Evolutionary conservation across 208 protist species (phyloP), one percentile per base, ranked within the genome.

Genomic region (Crithidia fasciculata): DNA sequence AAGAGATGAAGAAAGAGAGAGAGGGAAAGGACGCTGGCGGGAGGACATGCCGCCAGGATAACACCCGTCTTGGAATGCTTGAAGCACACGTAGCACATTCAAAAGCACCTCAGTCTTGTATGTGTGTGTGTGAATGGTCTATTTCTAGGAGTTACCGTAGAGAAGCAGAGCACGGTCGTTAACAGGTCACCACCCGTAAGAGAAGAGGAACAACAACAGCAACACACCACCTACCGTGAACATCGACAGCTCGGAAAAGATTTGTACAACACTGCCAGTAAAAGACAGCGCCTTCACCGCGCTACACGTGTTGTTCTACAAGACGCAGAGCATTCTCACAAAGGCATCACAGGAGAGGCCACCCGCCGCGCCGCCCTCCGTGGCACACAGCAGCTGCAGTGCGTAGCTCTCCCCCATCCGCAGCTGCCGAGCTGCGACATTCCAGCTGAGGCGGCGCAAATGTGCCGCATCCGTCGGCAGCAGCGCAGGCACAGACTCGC

Each of bases 391-490:
- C 10, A 37, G 62, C 3, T 72, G 69, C 18, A 81, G 53, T 10
- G 60, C 76, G 52, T 62, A 60, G 19, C 40, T 53, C 16, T 75
- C 76, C 2, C 63, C 65, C 13, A 44, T 2, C 56, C 44, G 53
- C 37, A 70, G 52, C 8, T 5, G 37, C 5, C 56, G 70, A 8
- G 54, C 66, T 19, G 63, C n/a, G 12, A 78, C 56, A 15, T 10
- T 41, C 59, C 58, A 70, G 41, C 65, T 50, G 8, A 83, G 45
- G 28, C 66, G 72, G 47, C 55, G 10, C 28, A 83, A 53, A 50
- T 83, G 74, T 5, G 70, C 62, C 0, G 69, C 66, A 6, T 73
- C 71, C 4, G 55, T 65, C 13, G 74, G 64, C 16, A 86, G 58
- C 28, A 18, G 40, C 8, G 56, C 19, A 0, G 74, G 73, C 59